Percentiles rank a stretch among this genome's conserved stretches.
Conservation (phyloP, 805 yeast species). For the Lipomyces orientalis region DNA sequence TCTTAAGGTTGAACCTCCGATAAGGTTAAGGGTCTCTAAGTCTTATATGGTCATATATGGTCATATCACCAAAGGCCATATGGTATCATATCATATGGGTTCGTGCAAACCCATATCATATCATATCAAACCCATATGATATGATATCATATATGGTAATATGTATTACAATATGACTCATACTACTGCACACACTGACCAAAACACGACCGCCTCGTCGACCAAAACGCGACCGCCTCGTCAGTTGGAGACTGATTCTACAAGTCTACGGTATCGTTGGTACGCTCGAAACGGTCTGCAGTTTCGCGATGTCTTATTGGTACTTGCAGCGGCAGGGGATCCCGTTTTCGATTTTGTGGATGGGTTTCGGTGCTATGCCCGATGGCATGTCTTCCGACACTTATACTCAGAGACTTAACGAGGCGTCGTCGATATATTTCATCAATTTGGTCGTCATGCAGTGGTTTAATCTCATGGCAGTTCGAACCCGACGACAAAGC, state of each 20-base stretch:
- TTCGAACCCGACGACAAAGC: conserved; percentile 53
- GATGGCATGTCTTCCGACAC: conserved; percentile 40
- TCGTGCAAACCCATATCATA: no score
- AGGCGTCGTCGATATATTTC: conserved; percentile 55
- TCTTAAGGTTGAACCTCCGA: no score
- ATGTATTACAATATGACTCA: no score
- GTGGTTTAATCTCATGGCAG: conserved; percentile 53
- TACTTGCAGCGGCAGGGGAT: conserved; percentile 49
- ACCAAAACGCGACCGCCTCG: conserved; percentile 51
- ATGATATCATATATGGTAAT: no score
- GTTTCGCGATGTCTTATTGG: conserved; percentile 51
- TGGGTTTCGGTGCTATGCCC: conserved; percentile 48
- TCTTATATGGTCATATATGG: no score
- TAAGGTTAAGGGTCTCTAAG: no score
- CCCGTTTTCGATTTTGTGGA: conserved; percentile 46
- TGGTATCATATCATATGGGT: no score
- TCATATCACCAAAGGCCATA: no score
- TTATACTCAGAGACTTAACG: conserved; percentile 42
- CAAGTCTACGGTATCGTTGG: conserved; percentile 56
- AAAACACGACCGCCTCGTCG: conserved; percentile 54
- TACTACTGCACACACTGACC: no score
- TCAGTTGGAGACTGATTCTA: conserved; percentile 48
- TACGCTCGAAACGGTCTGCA: conserved; percentile 50
- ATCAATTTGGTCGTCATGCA: conserved; percentile 56
- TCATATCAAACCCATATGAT: no score